A percentile compares a stretch with the other conserved stretches of the same genome.
These are phyloP conservation scores for Metarhizium guizhouense DNA, from an alignment of 2,329 filamentous ascomycete genomes.

Conservation along the genomic window DNA sequence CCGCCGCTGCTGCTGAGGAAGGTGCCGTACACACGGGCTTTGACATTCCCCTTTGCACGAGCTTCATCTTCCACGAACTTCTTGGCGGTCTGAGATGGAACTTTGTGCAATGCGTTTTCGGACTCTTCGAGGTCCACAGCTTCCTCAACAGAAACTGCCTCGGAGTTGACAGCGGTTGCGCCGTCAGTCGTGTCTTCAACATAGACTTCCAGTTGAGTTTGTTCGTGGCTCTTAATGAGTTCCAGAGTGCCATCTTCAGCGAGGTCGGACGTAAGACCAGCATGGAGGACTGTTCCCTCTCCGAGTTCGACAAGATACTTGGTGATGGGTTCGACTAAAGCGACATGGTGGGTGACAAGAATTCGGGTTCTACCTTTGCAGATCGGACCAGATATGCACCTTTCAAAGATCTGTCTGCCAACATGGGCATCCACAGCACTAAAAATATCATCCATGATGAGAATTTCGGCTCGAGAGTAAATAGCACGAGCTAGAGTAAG, in stretches of 20 bases:
- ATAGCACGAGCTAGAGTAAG: constrained; percentile 71
- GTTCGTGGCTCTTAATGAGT: constrained; percentile 48
- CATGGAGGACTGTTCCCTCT: constrained; percentile 55
- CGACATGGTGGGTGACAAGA: constrained; percentile 72
- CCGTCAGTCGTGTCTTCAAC: constrained; percentile 36
- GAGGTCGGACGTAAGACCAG: constrained; percentile 59
- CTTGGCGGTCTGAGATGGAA: constrained; percentile 44
- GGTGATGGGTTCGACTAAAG: constrained; percentile 59
- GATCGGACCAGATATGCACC: constrained; percentile 63
- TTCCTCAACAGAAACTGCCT: constrained; percentile 34
- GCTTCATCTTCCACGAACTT: constrained; percentile 71
- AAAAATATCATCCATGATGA: constrained; percentile 78
- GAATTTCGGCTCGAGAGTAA: constrained; percentile 67
- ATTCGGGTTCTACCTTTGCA: constrained; percentile 64
- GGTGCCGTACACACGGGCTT: constrained; percentile 53
- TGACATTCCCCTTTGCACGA: constrained; percentile 63
- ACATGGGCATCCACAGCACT: constrained; percentile 76
- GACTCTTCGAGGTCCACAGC: constrained; percentile 29
- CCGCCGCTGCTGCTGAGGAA: constrained; percentile 63
- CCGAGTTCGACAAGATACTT: constrained; percentile 68
- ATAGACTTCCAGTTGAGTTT: constrained; percentile 32
- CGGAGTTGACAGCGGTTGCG: constrained; percentile 46
- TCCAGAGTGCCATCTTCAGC: constrained; percentile 46
- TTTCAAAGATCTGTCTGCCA: constrained; percentile 68
- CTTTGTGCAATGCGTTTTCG: constrained; percentile 34